Evolutionary conservation across 2,329 filamentous ascomycete genomes (phyloP).

Genomic region (Nannizziopsis arthrosporioides): DNA sequence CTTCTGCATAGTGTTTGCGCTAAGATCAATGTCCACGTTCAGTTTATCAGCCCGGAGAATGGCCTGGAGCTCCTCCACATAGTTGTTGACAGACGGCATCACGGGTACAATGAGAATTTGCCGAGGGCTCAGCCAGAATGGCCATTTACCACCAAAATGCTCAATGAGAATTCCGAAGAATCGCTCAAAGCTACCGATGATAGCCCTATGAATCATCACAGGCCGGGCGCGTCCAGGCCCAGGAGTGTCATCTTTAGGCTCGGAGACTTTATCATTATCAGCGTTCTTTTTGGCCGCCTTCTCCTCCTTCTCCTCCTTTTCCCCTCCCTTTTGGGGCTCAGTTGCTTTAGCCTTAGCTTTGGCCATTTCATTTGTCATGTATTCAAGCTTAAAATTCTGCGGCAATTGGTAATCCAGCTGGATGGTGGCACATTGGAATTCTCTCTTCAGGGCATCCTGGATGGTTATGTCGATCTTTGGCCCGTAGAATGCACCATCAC

Average conservation of each 20-base stretch:
- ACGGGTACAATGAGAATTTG: conserved; percentile 42
- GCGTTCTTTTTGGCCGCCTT: conserved; percentile 22
- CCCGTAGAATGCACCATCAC: conserved; percentile 95
- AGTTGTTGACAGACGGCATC: conserved; percentile 40
- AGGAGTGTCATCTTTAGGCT: conserved; percentile 25
- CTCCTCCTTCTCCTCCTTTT: no score
- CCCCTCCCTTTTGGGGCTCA: conserved; percentile 33
- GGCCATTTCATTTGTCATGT: conserved; percentile 59
- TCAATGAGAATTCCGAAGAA: conserved; percentile 42
- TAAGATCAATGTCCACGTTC: conserved; percentile 39
- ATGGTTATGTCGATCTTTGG: conserved; percentile 98
- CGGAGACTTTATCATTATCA: conserved; percentile 22
- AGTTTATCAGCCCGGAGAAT: conserved; percentile 37
- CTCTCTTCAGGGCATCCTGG: conserved; percentile 70
- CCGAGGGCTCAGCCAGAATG: conserved; percentile 42
- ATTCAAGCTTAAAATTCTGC: conserved; percentile 76
- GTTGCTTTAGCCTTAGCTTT: conserved; percentile 25
- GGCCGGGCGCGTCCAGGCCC: conserved; percentile 37
- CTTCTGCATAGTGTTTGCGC: conserved; percentile 41
- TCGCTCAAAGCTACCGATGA: conserved; percentile 41
- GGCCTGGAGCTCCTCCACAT: conserved; percentile 37
- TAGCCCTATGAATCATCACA: conserved; percentile 42
- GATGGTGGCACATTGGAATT: conserved; percentile 85
- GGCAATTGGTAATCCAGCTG: conserved; percentile 85
- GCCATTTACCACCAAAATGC: conserved; percentile 43